A percentile compares a stretch with the other conserved stretches of the same genome.
Evolutionary conservation across 192 early-diverging fungal species (phyloP).

Genomic region (Coemansia sp.): DNA sequence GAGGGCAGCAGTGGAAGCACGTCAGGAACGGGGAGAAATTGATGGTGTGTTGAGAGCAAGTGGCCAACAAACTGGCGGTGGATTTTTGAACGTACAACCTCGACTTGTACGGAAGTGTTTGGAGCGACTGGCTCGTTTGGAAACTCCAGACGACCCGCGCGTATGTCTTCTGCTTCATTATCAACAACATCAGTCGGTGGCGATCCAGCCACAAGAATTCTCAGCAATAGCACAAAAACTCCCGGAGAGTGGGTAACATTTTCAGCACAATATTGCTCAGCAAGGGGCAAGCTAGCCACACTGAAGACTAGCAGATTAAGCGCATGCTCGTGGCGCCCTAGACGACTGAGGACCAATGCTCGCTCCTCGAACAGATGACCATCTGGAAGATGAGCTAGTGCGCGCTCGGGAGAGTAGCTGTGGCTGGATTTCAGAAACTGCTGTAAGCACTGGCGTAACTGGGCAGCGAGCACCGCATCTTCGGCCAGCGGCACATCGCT

Average conservation of each 20-base stretch:
- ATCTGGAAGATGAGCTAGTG: slow-evolving; percentile 71
- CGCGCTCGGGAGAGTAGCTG: slow-evolving; percentile 71
- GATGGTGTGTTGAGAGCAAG: slow-evolving; percentile 34
- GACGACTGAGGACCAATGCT: slow-evolving; percentile 73
- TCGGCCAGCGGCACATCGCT: neutral
- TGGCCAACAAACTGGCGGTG: slow-evolving; percentile 44
- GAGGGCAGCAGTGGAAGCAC: slow-evolving; percentile 46
- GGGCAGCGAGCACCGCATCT: neutral
- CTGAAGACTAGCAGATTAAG: slow-evolving; percentile 80
- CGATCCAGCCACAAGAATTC: slow-evolving; percentile 30
- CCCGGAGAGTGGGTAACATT: slow-evolving; percentile 27
- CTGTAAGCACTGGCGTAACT: slow-evolving; percentile 50
- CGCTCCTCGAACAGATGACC: slow-evolving; percentile 83
- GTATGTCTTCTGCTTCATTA: slow-evolving; percentile 26
- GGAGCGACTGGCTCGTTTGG: neutral
- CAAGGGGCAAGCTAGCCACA: slow-evolving; percentile 56
- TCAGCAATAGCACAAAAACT: slow-evolving; percentile 43
- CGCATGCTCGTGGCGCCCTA: slow-evolving; percentile 86
- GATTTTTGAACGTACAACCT: slow-evolving; percentile 12
- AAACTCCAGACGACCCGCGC: neutral
- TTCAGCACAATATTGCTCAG: slow-evolving; percentile 65
- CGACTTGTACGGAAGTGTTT: slow-evolving; percentile 9
- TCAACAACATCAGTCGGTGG: slow-evolving; percentile 34
- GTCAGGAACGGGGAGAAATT: slow-evolving; percentile 32
- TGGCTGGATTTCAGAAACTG: slow-evolving; percentile 69